Evolutionary conservation across 371 early-diverging fungal genomes (phyloP).

Genomic region (Fennellomyces sp.): DNA sequence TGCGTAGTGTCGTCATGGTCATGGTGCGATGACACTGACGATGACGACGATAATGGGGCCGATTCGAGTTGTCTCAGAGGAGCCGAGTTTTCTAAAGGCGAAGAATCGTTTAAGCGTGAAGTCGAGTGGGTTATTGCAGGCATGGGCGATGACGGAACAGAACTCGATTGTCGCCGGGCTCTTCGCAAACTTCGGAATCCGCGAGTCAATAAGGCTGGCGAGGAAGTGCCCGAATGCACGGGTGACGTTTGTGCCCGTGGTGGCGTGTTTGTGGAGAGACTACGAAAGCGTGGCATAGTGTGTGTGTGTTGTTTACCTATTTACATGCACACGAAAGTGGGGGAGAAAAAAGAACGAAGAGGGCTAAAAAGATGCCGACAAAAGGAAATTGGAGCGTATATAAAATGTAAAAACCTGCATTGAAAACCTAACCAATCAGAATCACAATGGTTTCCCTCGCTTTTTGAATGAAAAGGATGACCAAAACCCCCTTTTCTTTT

Average conservation of each 20-base stretch:
- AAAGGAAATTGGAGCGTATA: background rate
- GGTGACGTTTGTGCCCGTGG: slow-evolving; percentile 4
- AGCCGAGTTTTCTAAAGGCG: background rate
- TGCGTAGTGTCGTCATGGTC: background rate
- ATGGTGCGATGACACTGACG: background rate
- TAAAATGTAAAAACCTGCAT: no score
- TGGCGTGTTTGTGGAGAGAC: slow-evolving; percentile 30
- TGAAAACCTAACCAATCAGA: slow-evolving; percentile 10
- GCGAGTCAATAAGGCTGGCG: slow-evolving; percentile 34
- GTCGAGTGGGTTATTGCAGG: background rate
- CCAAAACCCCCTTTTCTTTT: no score
- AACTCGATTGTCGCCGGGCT: slow-evolving; percentile 25
- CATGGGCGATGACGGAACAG: slow-evolving; percentile 18
- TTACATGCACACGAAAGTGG: slow-evolving; percentile 8
- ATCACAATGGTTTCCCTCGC: background rate
- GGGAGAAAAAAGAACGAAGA: slow-evolving; percentile 1
- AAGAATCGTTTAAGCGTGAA: background rate
- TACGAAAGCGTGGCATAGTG: slow-evolving; percentile 37
- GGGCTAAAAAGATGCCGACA: background rate
- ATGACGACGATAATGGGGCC: background rate
- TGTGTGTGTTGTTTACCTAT: slow-evolving; percentile 1
- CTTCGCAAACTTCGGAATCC: slow-evolving; percentile 40
- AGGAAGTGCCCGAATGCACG: slow-evolving; percentile 5
- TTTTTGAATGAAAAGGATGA: background rate
- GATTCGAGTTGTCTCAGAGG: background rate